Evolutionary conservation across 768 basidiomycete species (phyloP), one percentile per base, ranked within the genome.

Genomic region (Tricholoma saponaceum): DNA sequence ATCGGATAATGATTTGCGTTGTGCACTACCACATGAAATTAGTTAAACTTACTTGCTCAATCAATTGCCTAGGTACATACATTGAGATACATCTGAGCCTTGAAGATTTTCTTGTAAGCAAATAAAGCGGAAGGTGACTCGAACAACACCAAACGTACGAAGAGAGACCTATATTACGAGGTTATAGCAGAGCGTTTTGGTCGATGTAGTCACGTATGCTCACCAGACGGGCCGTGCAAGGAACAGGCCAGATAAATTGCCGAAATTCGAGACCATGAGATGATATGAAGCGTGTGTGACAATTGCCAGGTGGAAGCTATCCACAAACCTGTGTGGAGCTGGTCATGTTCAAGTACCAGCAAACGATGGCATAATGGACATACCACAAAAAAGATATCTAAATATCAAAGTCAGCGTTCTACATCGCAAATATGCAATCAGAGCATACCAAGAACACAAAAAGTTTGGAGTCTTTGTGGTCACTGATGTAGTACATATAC

Each of bases 1-100:
- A 30, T 12, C 32, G 35, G n/a, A 39, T 4, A 39, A 44, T 20
- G 16, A 43, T 16, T 46, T 52, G 12, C 41, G 47, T 10, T 35
- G 12, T 13, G 12, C 13, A 35, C 33, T 35, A 13, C 33, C 9
- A 13, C 1, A 10, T 35, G 13, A 35, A 35, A 35, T 35, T 35
- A 13, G 13, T 13, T 4, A 35, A 35, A 10, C 33, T 13, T 13
- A 12, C 20, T 25, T 30, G 9, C 33, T 43, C 33, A 10, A 5
- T 18, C 26, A 26, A 23, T 28, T 33, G 10, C 6, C 2, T 2
- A 10, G 32, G 52, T 23, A 58, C 69, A 58, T 50, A 71, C 71
- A 28, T 69, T 71, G n/a, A 69, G 55, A 52, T 62, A 67, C 2
- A 70, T 63, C 56, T 71, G 69, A 7, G 60, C 52, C 69, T 70